phyloP scores from a whole-genome alignment of 2,329 filamentous ascomycete species.

The Aspergillus felis region DNA sequence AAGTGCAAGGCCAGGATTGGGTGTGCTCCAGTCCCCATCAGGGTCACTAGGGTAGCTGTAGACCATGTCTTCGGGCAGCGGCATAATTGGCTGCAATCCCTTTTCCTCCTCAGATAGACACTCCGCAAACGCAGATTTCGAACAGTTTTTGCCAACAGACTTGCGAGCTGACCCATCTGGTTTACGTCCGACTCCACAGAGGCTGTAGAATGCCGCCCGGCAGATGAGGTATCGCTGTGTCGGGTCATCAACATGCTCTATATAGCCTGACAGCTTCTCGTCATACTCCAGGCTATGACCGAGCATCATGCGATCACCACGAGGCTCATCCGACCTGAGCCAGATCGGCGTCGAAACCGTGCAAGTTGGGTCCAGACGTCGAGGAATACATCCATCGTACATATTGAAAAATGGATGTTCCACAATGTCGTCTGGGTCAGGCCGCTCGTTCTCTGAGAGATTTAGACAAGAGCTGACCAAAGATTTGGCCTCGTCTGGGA shows the following conservation, averaged over 20 bases:
- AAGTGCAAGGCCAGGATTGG: conserved; percentile 15
- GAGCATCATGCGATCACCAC: conserved; percentile 42
- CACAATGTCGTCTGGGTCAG: conserved; percentile 48
- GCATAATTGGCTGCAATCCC: conserved; percentile 44
- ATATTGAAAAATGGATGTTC: conserved; percentile 50
- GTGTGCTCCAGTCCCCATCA: conserved; percentile 40
- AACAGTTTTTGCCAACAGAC: conserved; percentile 43
- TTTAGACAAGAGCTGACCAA: conserved; percentile 47
- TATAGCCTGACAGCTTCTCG: conserved; percentile 33
- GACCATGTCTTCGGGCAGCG: conserved; percentile 43
- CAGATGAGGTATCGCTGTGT: conserved; percentile 38
- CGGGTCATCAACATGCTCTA: conserved; percentile 33
- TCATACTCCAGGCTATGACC: conserved; percentile 44
- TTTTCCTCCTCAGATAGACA: conserved; percentile 44
- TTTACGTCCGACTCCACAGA: conserved; percentile 44
- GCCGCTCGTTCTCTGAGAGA: conserved; percentile 45
- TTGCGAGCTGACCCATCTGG: conserved; percentile 40
- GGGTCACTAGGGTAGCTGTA: conserved; percentile 42
- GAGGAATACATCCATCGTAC: conserved; percentile 46
- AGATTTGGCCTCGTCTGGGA: conserved; percentile 47
- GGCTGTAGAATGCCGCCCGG: conserved; percentile 40
- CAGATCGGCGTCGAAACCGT: conserved; percentile 40
- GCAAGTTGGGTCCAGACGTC: conserved; percentile 38
- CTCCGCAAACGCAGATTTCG: conserved; percentile 45
- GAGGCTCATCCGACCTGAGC: conserved; percentile 42